Percentiles rank a stretch among this genome's conserved stretches.
These are phyloP conservation scores for Garcia nutans DNA, from an alignment of 345 rosid genomes.

Conservation along the genomic window DNA sequence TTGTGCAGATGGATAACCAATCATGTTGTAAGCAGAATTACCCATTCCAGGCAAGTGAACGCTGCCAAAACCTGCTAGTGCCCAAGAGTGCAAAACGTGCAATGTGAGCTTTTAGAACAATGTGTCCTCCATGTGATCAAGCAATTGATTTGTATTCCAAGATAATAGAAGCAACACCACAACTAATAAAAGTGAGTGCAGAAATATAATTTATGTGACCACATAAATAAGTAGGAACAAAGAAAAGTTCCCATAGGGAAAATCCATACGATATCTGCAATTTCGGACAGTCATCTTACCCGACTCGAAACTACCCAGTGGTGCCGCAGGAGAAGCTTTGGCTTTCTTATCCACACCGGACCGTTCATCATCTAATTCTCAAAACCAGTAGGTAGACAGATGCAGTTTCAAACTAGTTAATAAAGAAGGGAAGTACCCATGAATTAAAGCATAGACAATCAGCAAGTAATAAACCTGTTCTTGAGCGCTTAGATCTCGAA, in stretches of 20 bases:
- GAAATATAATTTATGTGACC: conserved; percentile 13
- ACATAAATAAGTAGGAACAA: conserved; percentile 16
- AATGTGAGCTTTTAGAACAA: conserved; percentile 71
- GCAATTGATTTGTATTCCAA: conserved; percentile 33
- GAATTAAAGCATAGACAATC: conserved; percentile 5
- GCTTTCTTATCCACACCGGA: conserved; percentile 55
- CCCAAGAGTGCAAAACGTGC: conserved; percentile 94
- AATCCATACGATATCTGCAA: conserved; percentile 13
- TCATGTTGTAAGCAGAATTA: conserved; percentile 84
- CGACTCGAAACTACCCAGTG: conserved; percentile 42
- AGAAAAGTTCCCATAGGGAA: conserved; percentile 14
- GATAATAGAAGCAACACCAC: conserved; percentile 26
- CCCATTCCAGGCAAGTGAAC: conserved; percentile 79
- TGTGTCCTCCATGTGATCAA: conserved; percentile 55
- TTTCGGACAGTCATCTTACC: conserved; percentile 43
- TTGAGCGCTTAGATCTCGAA: conserved; percentile 79
- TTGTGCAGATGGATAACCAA: conserved; percentile 91
- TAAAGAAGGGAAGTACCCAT: not conserved
- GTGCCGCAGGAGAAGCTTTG: conserved; percentile 36
- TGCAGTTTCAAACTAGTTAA: conserved; percentile 6
- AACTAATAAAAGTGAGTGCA: conserved; percentile 17
- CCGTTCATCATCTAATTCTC: conserved; percentile 56
- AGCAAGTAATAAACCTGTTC: conserved; percentile 49
- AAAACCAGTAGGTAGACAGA: conserved; percentile 18
- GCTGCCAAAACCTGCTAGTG: conserved; percentile 99